A percentile compares a stretch with the other conserved stretches of the same genome.
phyloP scores from a whole-genome alignment of 305 asterid species.

The Fraxinus dipetala region DNA sequence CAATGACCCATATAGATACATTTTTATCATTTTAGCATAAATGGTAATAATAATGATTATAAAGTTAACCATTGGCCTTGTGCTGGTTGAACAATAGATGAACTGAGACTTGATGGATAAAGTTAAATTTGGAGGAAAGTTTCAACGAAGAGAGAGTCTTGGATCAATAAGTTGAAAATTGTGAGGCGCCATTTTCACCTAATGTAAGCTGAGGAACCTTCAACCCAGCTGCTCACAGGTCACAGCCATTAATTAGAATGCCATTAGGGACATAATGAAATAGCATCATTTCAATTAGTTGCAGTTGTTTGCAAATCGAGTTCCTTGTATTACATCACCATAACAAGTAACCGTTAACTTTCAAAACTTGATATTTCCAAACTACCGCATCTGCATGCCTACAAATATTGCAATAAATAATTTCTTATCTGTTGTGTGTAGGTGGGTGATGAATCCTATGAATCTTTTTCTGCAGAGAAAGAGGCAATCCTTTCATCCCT shows the following conservation, averaged over 20 bases:
- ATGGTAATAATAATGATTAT: neutral
- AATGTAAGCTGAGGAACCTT: neutral
- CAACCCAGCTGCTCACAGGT: neutral
- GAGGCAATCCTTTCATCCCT: constrained; percentile 80
- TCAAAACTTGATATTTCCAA: neutral
- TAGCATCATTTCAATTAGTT: neutral
- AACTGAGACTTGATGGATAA: neutral
- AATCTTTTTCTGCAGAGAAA: constrained; percentile 69
- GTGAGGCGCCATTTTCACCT: neutral
- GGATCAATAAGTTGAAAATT: neutral
- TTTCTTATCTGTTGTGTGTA: constrained; percentile 24
- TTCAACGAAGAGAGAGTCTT: neutral
- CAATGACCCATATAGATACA: neutral
- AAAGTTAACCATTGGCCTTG: neutral
- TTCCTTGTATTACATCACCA: neutral
- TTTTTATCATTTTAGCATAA: neutral
- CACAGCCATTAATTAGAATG: neutral
- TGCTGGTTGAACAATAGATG: neutral
- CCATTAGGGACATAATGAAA: neutral
- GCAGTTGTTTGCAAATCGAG: neutral
- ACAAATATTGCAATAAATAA: neutral
- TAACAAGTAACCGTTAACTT: neutral
- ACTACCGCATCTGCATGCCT: neutral
- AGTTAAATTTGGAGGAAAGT: neutral
- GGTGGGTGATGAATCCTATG: constrained; percentile 95